These are phyloP conservation scores for Leccinum disarticulatum DNA, from an alignment of 768 basidiomycete genomes.

Conservation along the genomic window DNA sequence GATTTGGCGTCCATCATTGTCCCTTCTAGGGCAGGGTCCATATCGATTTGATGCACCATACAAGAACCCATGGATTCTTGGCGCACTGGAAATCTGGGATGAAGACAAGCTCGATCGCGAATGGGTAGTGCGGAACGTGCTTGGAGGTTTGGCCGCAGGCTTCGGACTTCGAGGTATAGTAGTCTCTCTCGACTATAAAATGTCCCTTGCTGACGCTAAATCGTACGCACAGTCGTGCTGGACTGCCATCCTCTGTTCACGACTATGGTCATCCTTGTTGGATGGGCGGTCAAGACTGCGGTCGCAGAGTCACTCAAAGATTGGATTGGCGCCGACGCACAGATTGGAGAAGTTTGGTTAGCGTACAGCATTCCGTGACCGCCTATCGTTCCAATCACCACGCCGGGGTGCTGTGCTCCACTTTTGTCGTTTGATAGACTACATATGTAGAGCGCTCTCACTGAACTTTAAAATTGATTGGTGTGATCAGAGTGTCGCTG, in stretches of 20 bases:
- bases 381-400: neutral
- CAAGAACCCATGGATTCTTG: conserved; percentile 36
- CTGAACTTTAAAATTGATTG: neutral
- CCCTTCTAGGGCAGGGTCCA: conserved; percentile 18
- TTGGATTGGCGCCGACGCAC: conserved; percentile 64
- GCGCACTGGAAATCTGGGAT: conserved; percentile 58
- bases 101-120: conserved; percentile 77
- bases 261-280: conserved; percentile 68
- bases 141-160: conserved; percentile 85
- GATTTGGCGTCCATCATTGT: conserved; percentile 64
- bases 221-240: conserved; percentile 56
- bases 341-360: conserved; percentile 67
- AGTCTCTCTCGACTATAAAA: neutral
- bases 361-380: conserved; percentile 75
- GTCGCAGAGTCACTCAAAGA: conserved; percentile 60
- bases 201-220: neutral
- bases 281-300: conserved; percentile 70
- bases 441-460: neutral
- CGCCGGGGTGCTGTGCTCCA: neutral
- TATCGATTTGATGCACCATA: conserved; percentile 27
- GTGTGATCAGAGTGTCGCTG: too few relatives aligned
- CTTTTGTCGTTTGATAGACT: neutral
- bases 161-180: conserved; percentile 74
- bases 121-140: conserved; percentile 80
- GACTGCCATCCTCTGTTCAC: conserved; percentile 75